phyloP scores from a whole-genome alignment of 805 yeast species.

The Candida ulmi region DNA sequence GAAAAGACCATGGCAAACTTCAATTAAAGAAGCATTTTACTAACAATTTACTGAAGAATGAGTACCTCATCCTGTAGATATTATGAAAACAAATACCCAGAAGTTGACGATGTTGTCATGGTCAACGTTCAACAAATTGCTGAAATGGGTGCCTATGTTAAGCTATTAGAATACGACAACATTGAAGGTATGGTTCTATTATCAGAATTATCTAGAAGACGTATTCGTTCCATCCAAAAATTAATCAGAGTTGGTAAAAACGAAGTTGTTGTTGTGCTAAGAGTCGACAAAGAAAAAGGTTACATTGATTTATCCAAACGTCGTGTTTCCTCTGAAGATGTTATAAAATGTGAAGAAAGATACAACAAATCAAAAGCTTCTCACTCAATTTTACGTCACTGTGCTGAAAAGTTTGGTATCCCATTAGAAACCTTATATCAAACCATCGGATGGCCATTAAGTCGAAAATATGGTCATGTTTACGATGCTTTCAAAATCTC shows the following conservation, averaged over 20 bases:
- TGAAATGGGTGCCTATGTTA: constrained; percentile 99
- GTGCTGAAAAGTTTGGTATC: constrained; percentile 92
- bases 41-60: constrained; percentile 36
- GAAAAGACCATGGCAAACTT: too few relatives aligned
- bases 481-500: constrained; percentile 96
- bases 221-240: constrained; percentile 96
- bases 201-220: constrained; percentile 95
- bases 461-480: constrained; percentile 93
- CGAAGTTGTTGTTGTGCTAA: constrained; percentile 94
- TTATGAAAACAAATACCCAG: constrained; percentile 97
- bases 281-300: constrained; percentile 98
- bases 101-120: constrained; percentile 98
- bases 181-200: constrained; percentile 98
- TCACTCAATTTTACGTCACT: constrained; percentile 96
- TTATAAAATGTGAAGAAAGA: constrained; percentile 94
- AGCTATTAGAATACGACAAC: constrained; percentile 92
- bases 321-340: constrained; percentile 97
- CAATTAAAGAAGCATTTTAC: too few relatives aligned
- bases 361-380: constrained; percentile 96
- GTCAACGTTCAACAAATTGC: constrained; percentile 98
- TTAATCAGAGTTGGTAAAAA: constrained; percentile 97
- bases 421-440: constrained; percentile 83
- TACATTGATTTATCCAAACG: constrained; percentile 96
- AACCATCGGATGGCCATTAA: constrained; percentile 95
- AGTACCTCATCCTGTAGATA: constrained; percentile 89